phyloP scores from a whole-genome alignment of 1,284 basidiomycete species.

The Ustilago trichophora region DNA sequence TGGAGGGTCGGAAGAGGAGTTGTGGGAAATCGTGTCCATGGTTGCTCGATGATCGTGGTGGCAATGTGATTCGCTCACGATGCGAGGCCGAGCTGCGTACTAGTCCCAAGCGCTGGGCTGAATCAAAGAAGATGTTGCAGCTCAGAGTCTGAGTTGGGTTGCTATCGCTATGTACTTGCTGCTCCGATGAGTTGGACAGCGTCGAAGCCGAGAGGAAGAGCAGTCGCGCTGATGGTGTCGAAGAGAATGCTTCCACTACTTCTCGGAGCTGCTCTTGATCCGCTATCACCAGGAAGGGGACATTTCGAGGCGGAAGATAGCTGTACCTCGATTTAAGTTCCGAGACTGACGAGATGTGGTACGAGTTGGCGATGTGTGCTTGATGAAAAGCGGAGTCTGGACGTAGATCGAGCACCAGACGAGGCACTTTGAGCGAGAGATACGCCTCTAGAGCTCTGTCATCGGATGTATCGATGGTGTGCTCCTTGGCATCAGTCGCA shows the following conservation, averaged over 20 bases:
- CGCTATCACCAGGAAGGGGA: constrained; percentile 26
- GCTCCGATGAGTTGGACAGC: too few species aligned
- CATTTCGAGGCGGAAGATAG: constrained; percentile 35
- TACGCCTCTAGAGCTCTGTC: constrained; percentile 10
- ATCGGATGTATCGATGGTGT: too few species aligned
- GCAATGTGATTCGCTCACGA: background rate
- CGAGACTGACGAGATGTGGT: constrained; percentile 24
- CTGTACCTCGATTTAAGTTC: constrained; percentile 40
- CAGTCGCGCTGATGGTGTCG: constrained; percentile 6
- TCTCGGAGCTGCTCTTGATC: constrained; percentile 5
- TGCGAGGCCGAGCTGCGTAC: constrained; percentile 8
- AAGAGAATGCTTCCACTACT: constrained; percentile 18
- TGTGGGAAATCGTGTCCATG: constrained; percentile 25
- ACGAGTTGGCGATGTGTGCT: constrained; percentile 25
- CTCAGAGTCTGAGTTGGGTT: background rate
- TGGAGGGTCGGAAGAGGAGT: constrained; percentile 33
- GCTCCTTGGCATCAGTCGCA: too few species aligned
- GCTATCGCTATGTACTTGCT: background rate
- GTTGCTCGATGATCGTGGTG: background rate
- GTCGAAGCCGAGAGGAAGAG: constrained; percentile 10
- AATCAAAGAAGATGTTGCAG: constrained; percentile 1
- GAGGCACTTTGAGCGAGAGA: constrained; percentile 15
- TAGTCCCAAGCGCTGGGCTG: constrained; percentile 1
- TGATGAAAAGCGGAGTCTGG: constrained; percentile 18
- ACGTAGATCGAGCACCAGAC: constrained; percentile 38